phyloP scores from a whole-genome alignment of 108 stramenopile species.

The Stephanodiscus minutulus region DNA sequence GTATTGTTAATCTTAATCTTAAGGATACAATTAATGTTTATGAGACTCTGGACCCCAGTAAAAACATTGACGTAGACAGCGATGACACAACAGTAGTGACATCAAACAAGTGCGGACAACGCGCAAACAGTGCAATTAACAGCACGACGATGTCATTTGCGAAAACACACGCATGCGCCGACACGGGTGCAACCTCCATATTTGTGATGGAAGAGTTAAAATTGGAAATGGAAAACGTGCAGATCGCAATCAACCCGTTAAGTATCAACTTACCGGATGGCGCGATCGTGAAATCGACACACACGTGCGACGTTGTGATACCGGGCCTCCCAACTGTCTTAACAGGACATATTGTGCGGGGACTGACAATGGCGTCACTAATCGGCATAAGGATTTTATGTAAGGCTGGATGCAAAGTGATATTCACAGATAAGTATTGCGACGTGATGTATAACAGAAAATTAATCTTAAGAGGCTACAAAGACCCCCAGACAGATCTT shows the following conservation, averaged over 20 bases:
- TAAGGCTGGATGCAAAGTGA: not conserved
- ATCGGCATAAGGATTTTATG: not conserved
- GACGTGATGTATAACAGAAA: not conserved
- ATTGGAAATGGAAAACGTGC: not conserved
- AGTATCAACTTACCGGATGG: not conserved
- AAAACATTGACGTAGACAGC: too few species aligned
- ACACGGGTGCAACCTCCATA: not conserved
- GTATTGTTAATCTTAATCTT: too few species aligned
- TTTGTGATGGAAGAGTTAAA: not conserved
- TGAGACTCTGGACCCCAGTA: too few species aligned
- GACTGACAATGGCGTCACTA: not conserved
- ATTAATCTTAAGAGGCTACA: not conserved
- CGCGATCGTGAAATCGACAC: not conserved
- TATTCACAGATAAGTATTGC: not conserved
- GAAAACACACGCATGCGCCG: not conserved
- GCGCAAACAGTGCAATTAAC: too few species aligned
- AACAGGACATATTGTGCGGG: too few species aligned
- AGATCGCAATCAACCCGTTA: not conserved
- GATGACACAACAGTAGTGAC: not conserved
- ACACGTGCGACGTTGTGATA: not conserved
- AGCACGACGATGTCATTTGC: not conserved
- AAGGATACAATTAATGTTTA: too few species aligned
- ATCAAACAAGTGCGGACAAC: too few species aligned
- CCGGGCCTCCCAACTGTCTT: not conserved
- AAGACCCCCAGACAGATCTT: not conserved